These are phyloP conservation scores for Mucor piriformis DNA, from an alignment of 371 early-diverging fungal species.

Conservation along the genomic window DNA sequence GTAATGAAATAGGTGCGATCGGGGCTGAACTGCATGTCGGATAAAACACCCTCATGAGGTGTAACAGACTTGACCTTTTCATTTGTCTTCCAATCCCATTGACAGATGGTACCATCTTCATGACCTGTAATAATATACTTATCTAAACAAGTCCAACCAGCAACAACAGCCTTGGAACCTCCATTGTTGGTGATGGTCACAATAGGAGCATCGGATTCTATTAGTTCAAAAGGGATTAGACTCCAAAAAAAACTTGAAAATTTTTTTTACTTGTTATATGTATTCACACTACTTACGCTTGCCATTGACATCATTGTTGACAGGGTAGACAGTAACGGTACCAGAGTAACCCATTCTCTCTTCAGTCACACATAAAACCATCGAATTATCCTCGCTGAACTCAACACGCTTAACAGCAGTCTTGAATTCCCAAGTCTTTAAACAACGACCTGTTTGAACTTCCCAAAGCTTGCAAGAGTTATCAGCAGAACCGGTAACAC, in stretches of 20 bases:
- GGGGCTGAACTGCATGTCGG: slow-evolving; percentile 92
- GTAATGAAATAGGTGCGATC: slow-evolving; percentile 98
- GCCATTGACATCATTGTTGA: slow-evolving; percentile 65
- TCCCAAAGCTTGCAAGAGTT: slow-evolving; percentile 95
- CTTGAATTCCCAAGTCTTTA: slow-evolving; percentile 87
- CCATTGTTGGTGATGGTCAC: slow-evolving; percentile 66
- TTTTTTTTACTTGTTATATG: not conserved
- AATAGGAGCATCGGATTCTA: slow-evolving; percentile 77
- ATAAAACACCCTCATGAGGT: slow-evolving; percentile 80
- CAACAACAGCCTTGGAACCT: slow-evolving; percentile 90
- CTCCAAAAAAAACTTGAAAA: not conserved
- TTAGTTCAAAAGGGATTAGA: no score
- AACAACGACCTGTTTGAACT: slow-evolving; percentile 88
- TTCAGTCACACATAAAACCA: slow-evolving; percentile 93
- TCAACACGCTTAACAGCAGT: slow-evolving; percentile 94
- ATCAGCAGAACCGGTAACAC: slow-evolving; percentile 96
- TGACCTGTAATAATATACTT: slow-evolving; percentile 92
- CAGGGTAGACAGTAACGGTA: slow-evolving; percentile 79
- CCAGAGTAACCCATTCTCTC: slow-evolving; percentile 93
- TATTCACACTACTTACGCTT: slow-evolving; percentile 31
- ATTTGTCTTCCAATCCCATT: slow-evolving; percentile 87
- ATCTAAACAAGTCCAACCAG: slow-evolving; percentile 91
- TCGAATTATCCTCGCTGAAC: slow-evolving; percentile 87
- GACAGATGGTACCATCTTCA: slow-evolving; percentile 88
- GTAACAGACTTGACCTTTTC: slow-evolving; percentile 62